Evolutionary conservation across 768 basidiomycete genomes (phyloP), one percentile per base, ranked within the genome.

Genomic region (Pleurotus pulmonarius): DNA sequence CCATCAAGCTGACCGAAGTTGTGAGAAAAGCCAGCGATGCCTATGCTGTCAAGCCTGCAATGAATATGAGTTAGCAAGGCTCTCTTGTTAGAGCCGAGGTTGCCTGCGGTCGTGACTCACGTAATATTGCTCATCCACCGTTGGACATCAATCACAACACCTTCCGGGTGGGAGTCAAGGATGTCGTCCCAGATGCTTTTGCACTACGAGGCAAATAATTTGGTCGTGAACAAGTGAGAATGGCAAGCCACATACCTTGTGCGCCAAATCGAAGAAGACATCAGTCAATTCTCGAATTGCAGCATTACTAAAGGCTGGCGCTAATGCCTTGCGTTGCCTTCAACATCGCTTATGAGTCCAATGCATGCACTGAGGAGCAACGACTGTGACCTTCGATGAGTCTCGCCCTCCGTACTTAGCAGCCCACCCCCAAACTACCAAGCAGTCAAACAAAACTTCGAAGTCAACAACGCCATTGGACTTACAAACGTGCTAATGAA

Each of bases 21-120:
- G 59, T 85, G 78, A 4, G 79, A 78, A 56, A 85, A 86, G 0
- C 83, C 82, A 5, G 81, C 82, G 37, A 85, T 79, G 12, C 83
- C 83, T 47, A 86, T 72, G 0, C 71, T 75, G 61, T 86, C 85
- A 4, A 86, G 68, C 8, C 82, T 83, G 45, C 16, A 12, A 18
- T 39, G 25, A 22, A 37, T 34, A n/a, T 20, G 26, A 56, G 46
- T n/a, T 18, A 34, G 52, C 41, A 26, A 25, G 25, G 8, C 37
- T 26, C 38, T 13, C 12, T 9, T 16, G 25, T 12, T 26, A 29
- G n/a, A 20, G 3, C 16, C 20, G 25, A 20, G 20, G 20, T 20
- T 20, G 20, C 20, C 20, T 20, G 20, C 20, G 20, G 20, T 1
- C 1, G 1, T 25, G 20, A 63, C 71, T 46, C 62, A 75, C 77